phyloP scores from a whole-genome alignment of 2,329 filamentous ascomycete genomes.

The Fusarium sterilihyphosum region DNA sequence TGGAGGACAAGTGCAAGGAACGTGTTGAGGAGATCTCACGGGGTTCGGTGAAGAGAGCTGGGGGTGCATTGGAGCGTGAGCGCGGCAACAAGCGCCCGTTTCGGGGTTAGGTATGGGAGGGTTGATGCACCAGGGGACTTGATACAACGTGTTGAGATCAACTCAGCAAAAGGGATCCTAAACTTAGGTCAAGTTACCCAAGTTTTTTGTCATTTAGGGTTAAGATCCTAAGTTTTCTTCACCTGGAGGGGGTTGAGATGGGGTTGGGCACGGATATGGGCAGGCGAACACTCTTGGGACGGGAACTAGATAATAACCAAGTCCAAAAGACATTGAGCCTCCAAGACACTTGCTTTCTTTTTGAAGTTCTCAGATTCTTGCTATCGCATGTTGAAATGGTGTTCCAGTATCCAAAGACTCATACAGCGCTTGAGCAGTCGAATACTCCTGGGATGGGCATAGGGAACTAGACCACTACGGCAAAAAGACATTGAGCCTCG shows the following conservation, averaged over 20 bases:
- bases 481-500: background rate
- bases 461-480: too few species aligned
- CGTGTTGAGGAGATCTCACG: rapidly evolving
- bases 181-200: rapidly evolving
- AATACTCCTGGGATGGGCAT: background rate
- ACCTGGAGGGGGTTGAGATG: background rate
- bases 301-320: rapidly evolving
- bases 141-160: too few species aligned
- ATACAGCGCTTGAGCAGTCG: rapidly evolving
- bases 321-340: too few species aligned
- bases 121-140: rapidly evolving
- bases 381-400: rapidly evolving
- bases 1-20: background rate
- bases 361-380: rapidly evolving
- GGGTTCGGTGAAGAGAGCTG: rapidly evolving
- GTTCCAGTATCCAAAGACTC: rapidly evolving
- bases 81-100: background rate
- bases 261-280: background rate
- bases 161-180: rapidly evolving
- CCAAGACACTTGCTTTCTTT: too few species aligned
- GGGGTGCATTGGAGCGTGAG: background rate
- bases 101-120: background rate
- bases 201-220: background rate
- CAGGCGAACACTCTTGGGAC: too few species aligned
- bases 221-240: rapidly evolving